Base-by-base conservation (phyloP, 106 monocot species). In the Posidonia australis region DNA sequence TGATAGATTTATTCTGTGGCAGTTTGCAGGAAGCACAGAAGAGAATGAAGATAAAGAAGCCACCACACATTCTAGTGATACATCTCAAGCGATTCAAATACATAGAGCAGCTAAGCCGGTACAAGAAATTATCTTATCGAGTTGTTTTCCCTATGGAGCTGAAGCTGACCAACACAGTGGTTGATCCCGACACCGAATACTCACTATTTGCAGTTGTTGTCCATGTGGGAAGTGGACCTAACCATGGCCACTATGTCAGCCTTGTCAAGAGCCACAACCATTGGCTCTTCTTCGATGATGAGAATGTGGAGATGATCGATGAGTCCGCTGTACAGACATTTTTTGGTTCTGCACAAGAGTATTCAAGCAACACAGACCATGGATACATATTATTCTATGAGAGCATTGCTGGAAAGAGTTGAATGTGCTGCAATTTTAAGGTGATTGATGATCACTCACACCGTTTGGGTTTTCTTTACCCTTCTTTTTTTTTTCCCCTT, bases 11-110 rank as follows among this genome's bases (percentile, higher is more conserved):
- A 36, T 36, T 7, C 20, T 64, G 3, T 22, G 29, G 52, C 74
- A 75, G 74, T 60, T 62, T 75, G 62, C 74, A 75, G 44, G 74
- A 75, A 62, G 74, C 74, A 17, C 74, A 75, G 42, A 75, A 75
- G 41, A 75, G 74, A 52, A 75, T 75, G 74, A 75, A 75, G 62
- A 75, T 75, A 68, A 75, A 75, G 67, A 75, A 75, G 66, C 67
- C 67, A 17, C 74, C 74, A 26, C 67, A 68, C 52, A 75, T 75
- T 53, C 67, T 75, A 28, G 74, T 75, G 53, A 68, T 75, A 61
- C 74, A 75, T 67, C 67, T 75, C 25, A 75, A 75, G 67, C 48
- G 74, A 14, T 75, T 75, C 74, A 75, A 75, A 54, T 75, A 68
- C 51, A 67, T 75, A 5, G 74, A 75, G 61, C 67, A 75, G 36